Evolutionary conservation across 1,284 basidiomycete species (phyloP).

Genomic region (Phellinidium pouzarii): DNA sequence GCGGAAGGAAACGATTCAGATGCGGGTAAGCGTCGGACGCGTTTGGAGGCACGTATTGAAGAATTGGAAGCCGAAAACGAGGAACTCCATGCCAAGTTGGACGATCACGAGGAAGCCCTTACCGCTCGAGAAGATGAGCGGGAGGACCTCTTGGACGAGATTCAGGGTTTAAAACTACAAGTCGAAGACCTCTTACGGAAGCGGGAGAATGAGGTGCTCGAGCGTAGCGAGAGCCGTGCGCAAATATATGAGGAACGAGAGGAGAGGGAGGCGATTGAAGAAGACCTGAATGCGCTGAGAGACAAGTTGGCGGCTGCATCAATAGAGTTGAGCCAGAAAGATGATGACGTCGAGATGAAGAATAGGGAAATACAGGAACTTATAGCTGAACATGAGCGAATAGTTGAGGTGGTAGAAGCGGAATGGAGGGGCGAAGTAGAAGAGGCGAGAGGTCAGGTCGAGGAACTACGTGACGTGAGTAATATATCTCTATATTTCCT

Average conservation of each 20-base stretch:
- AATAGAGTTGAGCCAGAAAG: conserved; percentile 77
- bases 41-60: conserved; percentile 41
- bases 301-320: conserved; percentile 72
- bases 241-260: conserved; percentile 63
- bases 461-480: conserved; percentile 71
- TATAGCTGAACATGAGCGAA: conserved; percentile 57
- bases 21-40: conserved; percentile 14
- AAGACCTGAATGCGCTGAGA: conserved; percentile 62
- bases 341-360: conserved; percentile 75
- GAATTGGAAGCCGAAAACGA: conserved; percentile 63
- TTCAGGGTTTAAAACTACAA: conserved; percentile 55
- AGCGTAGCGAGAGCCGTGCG: conserved; percentile 64
- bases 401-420: conserved; percentile 62
- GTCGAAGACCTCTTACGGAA: conserved; percentile 63
- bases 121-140: conserved; percentile 59
- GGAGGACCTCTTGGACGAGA: conserved; percentile 59
- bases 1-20: conserved; percentile 14
- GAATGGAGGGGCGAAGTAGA: conserved; percentile 77
- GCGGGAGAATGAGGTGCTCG: conserved; percentile 52
- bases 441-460: conserved; percentile 60
- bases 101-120: conserved; percentile 54
- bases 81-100: conserved; percentile 48
- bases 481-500: neutral
- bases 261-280: conserved; percentile 65
- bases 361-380: conserved; percentile 65